Evolutionary conservation across 2,329 filamentous ascomycete genomes (phyloP).

Genomic region (Penicillium concentricum): DNA sequence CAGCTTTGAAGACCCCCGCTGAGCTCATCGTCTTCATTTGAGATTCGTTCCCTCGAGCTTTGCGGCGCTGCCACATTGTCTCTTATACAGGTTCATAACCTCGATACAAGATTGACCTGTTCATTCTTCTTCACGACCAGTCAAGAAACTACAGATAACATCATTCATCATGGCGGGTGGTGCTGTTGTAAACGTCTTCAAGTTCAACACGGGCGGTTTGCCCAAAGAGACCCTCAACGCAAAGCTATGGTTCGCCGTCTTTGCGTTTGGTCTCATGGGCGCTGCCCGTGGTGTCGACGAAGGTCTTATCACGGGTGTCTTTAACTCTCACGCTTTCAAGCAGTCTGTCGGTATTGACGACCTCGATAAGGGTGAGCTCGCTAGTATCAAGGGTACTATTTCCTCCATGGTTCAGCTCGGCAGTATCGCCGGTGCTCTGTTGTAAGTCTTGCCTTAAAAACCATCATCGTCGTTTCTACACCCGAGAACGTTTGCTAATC

Average conservation of each 20-base stretch:
- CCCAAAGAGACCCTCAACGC: constrained; percentile 69
- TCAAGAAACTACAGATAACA: neutral
- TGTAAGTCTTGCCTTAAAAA: neutral
- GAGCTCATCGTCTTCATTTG: neutral
- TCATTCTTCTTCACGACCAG: neutral
- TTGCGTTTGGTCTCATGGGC: constrained; percentile 68
- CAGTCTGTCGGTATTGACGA: constrained; percentile 41
- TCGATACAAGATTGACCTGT: constrained; percentile 6
- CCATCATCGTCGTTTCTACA: neutral
- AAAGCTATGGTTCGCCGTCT: constrained; percentile 70
- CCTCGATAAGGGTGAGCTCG: constrained; percentile 24
- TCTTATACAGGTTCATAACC: neutral
- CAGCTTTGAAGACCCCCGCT: neutral
- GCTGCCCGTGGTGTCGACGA: constrained; percentile 72
- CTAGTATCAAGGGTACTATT: constrained; percentile 68
- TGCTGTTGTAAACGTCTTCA: constrained; percentile 29
- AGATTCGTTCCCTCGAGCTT: neutral
- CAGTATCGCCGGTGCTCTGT: constrained; percentile 60
- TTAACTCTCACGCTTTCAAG: constrained; percentile 61
- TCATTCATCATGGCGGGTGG: constrained; percentile 37
- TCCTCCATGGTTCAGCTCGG: constrained; percentile 76
- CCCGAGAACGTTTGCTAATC: neutral
- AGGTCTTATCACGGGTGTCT: constrained; percentile 68
- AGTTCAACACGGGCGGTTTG: constrained; percentile 59
- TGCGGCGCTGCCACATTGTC: neutral